Conservation (phyloP, 1,284 basidiomycete genomes). For the Ceratobasidium sp. region DNA sequence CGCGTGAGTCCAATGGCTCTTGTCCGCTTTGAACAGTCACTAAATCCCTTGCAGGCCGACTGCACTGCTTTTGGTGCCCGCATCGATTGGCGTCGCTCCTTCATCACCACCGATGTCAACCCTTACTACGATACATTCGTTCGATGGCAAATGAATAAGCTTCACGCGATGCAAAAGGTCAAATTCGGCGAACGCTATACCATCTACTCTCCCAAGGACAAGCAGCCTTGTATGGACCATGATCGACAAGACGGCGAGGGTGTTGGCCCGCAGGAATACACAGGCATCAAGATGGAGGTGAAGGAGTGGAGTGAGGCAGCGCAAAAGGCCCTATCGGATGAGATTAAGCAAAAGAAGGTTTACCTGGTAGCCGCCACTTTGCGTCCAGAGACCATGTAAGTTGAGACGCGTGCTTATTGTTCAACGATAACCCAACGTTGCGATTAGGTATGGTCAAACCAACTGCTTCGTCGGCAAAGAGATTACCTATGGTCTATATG, state of each 20-base stretch:
- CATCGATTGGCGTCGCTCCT: constrained; percentile 96
- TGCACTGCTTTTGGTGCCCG: constrained; percentile 88
- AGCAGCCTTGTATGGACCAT: constrained; percentile 99
- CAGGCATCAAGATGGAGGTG: constrained; percentile 94
- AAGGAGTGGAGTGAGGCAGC: constrained; percentile 74
- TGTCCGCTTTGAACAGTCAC: background rate
- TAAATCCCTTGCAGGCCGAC: constrained; percentile 62
- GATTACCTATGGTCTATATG: constrained; percentile 93
- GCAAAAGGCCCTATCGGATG: constrained; percentile 63
- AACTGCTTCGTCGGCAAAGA: constrained; percentile 95
- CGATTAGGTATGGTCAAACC: constrained; percentile 89
- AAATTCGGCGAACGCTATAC: constrained; percentile 99
- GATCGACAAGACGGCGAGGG: constrained; percentile 96
- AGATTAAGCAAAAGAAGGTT: constrained; percentile 76
- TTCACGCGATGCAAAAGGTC: constrained; percentile 85
- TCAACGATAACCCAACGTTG: constrained; percentile 42
- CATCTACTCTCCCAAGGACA: constrained; percentile 99
- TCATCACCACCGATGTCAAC: constrained; percentile 94
- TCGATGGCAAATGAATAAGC: constrained; percentile 97
- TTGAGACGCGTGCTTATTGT: constrained; percentile 43
- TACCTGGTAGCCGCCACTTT: constrained; percentile 95
- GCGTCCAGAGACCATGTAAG: constrained; percentile 95
- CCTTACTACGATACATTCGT: constrained; percentile 98
- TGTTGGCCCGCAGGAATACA: constrained; percentile 95
- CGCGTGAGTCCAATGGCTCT: constrained; percentile 58